Conservation (phyloP, 139 green algal species). For the Picochlorum sp. region DNA sequence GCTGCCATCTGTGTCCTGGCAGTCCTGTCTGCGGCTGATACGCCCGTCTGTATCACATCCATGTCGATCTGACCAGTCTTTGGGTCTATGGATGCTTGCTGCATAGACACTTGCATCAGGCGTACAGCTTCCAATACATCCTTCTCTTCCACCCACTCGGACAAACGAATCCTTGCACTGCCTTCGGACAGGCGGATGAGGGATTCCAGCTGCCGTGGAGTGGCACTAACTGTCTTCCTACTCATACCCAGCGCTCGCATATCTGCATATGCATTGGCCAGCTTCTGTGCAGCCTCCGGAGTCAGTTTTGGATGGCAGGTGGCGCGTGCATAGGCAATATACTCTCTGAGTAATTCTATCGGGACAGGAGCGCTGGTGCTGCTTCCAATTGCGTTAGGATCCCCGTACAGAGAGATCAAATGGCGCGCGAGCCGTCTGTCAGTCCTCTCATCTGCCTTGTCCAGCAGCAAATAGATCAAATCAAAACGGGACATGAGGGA, state of each 20-base stretch:
- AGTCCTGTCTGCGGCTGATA: constrained; percentile 32
- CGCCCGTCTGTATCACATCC: constrained; percentile 43
- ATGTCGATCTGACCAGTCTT: constrained; percentile 68
- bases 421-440: constrained; percentile 84
- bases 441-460: constrained; percentile 72
- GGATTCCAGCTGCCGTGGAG: constrained; percentile 94
- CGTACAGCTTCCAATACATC: constrained; percentile 66
- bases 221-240: constrained; percentile 74
- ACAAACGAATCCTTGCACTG: constrained; percentile 50
- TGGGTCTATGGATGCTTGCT: constrained; percentile 64
- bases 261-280: constrained; percentile 73
- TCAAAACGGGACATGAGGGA: constrained; percentile 90
- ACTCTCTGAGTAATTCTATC: constrained; percentile 68
- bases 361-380: constrained; percentile 33
- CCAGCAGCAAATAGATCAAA: constrained; percentile 92
- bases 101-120: constrained; percentile 67
- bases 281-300: constrained; percentile 59
- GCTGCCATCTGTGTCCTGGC: constrained; percentile 24
- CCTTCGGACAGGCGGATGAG: constrained; percentile 85
- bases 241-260: constrained; percentile 65
- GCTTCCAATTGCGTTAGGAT: constrained; percentile 6
- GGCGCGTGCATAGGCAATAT: constrained; percentile 77
- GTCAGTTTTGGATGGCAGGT: constrained; percentile 63
- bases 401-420: constrained; percentile 81
- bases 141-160: constrained; percentile 22